These are phyloP conservation scores for Neohortaea acidophila DNA, from an alignment of 495 filamentous ascomycete genomes.

Conservation along the genomic window DNA sequence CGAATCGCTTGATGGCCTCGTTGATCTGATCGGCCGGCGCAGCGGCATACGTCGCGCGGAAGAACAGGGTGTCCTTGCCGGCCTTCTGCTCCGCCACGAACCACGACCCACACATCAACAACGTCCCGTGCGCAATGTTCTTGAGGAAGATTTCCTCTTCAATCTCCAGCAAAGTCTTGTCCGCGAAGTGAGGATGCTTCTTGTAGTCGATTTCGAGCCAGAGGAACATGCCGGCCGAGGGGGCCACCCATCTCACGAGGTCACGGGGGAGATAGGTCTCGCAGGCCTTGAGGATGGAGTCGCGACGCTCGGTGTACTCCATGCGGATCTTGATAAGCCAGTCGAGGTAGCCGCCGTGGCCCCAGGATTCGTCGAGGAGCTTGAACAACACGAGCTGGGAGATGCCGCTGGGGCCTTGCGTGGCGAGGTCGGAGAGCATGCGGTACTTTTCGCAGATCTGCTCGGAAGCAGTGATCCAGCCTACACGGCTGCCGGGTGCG, in stretches of 20 bases:
- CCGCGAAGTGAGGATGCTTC: conserved; percentile 46
- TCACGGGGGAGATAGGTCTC: conserved; percentile 62
- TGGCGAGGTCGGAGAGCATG: conserved; percentile 60
- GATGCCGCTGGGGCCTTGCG: conserved; percentile 71
- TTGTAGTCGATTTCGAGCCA: conserved; percentile 70
- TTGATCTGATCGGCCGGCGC: conserved; percentile 59
- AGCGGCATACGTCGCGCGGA: conserved; percentile 78
- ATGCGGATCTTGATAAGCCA: conserved; percentile 79
- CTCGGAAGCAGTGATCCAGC: conserved; percentile 60
- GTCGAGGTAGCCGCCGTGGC: conserved; percentile 74
- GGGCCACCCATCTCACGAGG: conserved; percentile 68
- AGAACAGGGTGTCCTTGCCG: conserved; percentile 50
- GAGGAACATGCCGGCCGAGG: conserved; percentile 93
- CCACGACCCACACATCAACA: conserved; percentile 74
- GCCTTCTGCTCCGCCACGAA: conserved; percentile 51
- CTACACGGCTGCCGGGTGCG: conserved; percentile 43
- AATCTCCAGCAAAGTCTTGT: conserved; percentile 43
- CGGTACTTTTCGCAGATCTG: conserved; percentile 69
- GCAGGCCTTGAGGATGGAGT: conserved; percentile 67
- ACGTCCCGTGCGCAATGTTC: conserved; percentile 52
- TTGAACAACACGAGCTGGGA: conserved; percentile 74
- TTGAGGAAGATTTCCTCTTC: conserved; percentile 74
- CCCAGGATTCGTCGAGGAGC: conserved; percentile 86
- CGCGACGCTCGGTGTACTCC: conserved; percentile 64
- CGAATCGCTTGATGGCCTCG: conserved; percentile 65